Conservation (phyloP, 1,284 basidiomycete species). For the Marasmius sp. region DNA sequence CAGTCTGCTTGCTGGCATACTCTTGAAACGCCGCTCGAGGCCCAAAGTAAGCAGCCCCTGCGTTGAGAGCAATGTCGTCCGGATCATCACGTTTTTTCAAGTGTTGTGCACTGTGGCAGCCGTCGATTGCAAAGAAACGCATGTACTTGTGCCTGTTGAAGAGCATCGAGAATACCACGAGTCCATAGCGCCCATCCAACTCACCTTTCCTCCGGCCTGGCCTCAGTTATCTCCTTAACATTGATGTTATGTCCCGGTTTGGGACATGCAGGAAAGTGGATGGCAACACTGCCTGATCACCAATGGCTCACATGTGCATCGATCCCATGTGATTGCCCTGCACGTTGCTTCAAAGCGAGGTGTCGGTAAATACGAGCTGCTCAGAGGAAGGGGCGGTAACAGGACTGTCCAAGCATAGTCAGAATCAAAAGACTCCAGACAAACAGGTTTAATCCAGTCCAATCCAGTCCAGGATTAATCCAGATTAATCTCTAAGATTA, state of each 20-base stretch:
- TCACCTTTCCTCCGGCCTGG: conserved; percentile 13
- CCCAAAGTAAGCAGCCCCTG: conserved; percentile 25
- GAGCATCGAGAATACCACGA: background rate
- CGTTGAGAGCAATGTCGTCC: conserved; percentile 25
- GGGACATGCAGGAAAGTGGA: conserved; percentile 29
- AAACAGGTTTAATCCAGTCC: too few species aligned
- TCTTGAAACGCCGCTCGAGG: background rate
- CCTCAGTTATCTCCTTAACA: conserved; percentile 9
- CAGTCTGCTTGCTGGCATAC: background rate
- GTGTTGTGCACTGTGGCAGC: conserved; percentile 24
- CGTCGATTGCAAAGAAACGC: conserved; percentile 24
- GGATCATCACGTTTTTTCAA: conserved; percentile 27
- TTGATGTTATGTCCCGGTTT: conserved; percentile 27
- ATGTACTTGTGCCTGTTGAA: conserved; percentile 18
- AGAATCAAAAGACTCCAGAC: background rate
- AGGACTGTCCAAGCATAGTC: conserved; percentile 14
- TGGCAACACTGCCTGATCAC: conserved; percentile 16
- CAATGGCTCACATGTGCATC: conserved; percentile 19
- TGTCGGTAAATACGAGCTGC: conserved; percentile 23
- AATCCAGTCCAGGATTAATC: too few species aligned
- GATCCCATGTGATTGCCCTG: conserved; percentile 24
- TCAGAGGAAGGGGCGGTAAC: conserved; percentile 21
- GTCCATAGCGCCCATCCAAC: background rate
- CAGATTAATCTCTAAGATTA: too few species aligned
- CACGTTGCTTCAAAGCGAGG: conserved; percentile 17